phyloP scores from a whole-genome alignment of 768 basidiomycete genomes.

The Suillus tomentosus region DNA sequence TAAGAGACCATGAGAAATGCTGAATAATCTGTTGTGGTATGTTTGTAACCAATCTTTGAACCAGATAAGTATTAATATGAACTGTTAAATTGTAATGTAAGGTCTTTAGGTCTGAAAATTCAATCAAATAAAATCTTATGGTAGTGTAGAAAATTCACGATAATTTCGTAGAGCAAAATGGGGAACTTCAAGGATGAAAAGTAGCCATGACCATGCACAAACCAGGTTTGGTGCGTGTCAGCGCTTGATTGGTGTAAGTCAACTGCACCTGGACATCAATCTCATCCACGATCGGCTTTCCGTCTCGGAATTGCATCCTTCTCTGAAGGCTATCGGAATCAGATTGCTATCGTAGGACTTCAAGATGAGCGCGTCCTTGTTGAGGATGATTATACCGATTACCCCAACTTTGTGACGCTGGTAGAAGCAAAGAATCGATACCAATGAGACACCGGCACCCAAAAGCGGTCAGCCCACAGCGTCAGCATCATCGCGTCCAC shows the following conservation, averaged over 20 bases:
- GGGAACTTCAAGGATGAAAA: too few relatives aligned
- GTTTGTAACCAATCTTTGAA: too few relatives aligned
- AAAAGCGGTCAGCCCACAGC: constrained; percentile 63
- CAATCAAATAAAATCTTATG: too few relatives aligned
- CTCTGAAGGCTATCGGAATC: constrained; percentile 80
- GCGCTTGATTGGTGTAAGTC: constrained; percentile 89
- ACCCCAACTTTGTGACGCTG: constrained; percentile 84
- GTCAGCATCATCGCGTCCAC: constrained; percentile 65
- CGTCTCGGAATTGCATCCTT: constrained; percentile 87
- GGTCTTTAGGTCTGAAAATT: too few relatives aligned
- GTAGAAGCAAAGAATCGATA: constrained; percentile 87
- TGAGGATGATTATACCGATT: constrained; percentile 80
- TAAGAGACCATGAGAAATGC: too few relatives aligned
- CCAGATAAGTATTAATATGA: too few relatives aligned
- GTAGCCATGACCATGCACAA: too few relatives aligned
- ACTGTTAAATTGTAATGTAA: too few relatives aligned
- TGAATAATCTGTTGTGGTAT: too few relatives aligned
- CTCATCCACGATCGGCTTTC: constrained; percentile 75
- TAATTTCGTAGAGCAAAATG: too few relatives aligned
- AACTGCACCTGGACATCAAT: constrained; percentile 69
- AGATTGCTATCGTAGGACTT: constrained; percentile 75
- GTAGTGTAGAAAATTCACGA: too few relatives aligned
- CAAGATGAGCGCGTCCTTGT: constrained; percentile 88
- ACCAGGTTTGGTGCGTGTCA: too few relatives aligned
- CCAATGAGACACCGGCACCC: constrained; percentile 90